These are phyloP conservation scores for Saturnispora mendoncae DNA, from an alignment of 805 yeast genomes.

Conservation along the genomic window DNA sequence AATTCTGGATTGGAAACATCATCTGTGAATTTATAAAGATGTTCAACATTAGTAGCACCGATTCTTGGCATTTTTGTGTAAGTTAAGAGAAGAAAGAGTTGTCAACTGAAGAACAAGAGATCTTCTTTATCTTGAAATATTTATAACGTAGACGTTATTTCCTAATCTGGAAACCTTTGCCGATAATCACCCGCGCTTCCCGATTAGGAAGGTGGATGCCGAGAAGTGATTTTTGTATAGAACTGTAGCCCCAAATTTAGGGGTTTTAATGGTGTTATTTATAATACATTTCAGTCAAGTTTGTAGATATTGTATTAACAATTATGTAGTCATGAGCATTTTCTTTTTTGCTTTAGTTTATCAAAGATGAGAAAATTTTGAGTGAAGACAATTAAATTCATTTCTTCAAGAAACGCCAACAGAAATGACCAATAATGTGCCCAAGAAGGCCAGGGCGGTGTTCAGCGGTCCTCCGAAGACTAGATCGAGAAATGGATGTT, in stretches of 20 bases:
- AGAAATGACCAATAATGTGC: background rate
- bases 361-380: too few species aligned
- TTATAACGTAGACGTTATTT: background rate
- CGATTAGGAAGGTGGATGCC: slow-evolving; percentile 4
- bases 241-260: background rate
- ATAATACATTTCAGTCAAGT: too few species aligned
- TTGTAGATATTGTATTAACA: too few species aligned
- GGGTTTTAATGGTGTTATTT: background rate
- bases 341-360: too few species aligned
- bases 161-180: background rate
- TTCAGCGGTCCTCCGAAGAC: slow-evolving; percentile 14
- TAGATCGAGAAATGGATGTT: slow-evolving; percentile 30
- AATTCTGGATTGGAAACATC: slow-evolving; percentile 31
- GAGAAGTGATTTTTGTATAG: background rate
- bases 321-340: too few species aligned
- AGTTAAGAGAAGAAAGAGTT: slow-evolving; percentile 2
- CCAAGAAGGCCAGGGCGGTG: slow-evolving; percentile 1
- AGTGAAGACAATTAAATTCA: too few species aligned
- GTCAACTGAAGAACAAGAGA: background rate
- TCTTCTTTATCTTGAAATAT: background rate
- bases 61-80: slow-evolving; percentile 7
- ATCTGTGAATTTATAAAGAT: slow-evolving; percentile 25
- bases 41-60: slow-evolving; percentile 23
- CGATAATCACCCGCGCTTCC: background rate
- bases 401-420: too few species aligned